Base-by-base conservation (phyloP, 2,329 filamentous ascomycete species). In the Aspergillus arachidicola region DNA sequence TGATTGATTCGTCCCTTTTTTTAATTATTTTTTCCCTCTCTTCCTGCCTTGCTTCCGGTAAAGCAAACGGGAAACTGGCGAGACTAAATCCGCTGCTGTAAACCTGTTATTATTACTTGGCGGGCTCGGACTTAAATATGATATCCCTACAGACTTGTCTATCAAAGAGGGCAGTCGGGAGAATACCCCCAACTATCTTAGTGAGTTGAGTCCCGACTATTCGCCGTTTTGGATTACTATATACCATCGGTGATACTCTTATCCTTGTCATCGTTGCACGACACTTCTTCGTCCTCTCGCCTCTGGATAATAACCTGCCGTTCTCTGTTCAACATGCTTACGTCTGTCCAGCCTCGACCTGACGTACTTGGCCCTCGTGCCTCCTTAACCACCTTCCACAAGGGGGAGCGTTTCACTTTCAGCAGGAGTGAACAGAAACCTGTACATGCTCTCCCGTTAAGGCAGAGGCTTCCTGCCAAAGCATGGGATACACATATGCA, bases 401-500 rank as follows among this genome's bases (percentile, higher is more conserved):
- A 58, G 55, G 32, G 46, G 19, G 57, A 62, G 54, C 51, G 28
- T 14, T 57, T n/a, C 45, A 56, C 23, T 32, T 64, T 50, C 57
- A 61, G 26, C 61, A 64, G 46, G 32, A 65, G 59, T 50, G 26
- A 12, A 21, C 60, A 57, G 43, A 60, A 53, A 23, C 30, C 28
- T 11, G n/a, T 46, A 21, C 36, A 60, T 9, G 16, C 48, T 26
- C 26, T 61, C 30, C 65, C 68, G 4, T 30, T 74, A 30, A 72
- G 66, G 32, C 59, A 69, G 34, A 69, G 69, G 55, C 58, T 79
- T 28, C 77, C 78, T n/a, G 53, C 64, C 3, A 60, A 66, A 21
- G 72, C 86, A 61, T 89, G 86, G 86, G 86, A 88, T 71, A 84
- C 82, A 57, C 87, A 89, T 72, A 89, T 89, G 85, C 87, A 89